Base-by-base conservation (phyloP, 768 basidiomycete species). In the Podaxis sp. region DNA sequence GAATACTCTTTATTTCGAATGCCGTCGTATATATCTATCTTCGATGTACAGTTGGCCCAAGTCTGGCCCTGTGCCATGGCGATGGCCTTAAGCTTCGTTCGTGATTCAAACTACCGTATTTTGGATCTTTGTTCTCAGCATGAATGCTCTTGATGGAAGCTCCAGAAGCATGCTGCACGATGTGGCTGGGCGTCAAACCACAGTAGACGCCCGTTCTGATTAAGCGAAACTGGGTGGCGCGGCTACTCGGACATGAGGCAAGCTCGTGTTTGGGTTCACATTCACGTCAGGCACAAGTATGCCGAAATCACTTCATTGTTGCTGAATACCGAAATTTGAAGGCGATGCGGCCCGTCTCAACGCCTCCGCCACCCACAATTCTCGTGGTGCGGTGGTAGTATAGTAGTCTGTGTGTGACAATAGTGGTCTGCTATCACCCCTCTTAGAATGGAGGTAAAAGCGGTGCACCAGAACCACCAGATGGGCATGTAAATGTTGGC, bases 71-170 rank as follows among this genome's bases (percentile, higher is more conserved):
- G 44, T 46, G 44, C 20, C 11, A 38, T 17, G 24, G 50, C 49
- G 41, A 49, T 57, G 20, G 64, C 62, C 56, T 65, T 33, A 8
- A 33, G 10, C 33, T 33, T 71, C 24, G 70, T 72, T 17, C 75
- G 73, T 62, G 76, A 71, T 65, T 78, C 80, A 38, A 81, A 63
- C 60, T 78, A 76, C 48, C 72, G 71, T 46, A 81, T 78, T 65
- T 74, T 33, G 10, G 33, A 33, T 33, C 33, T 33, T 30, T 77
- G 49, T 77, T 77, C 63, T 78, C 79, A 26, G 82, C 78, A 4
- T 77, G 76, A 55, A 67, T 70, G n/a, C 70, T 41, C 4, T 63
- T 63, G 20, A 40, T 40, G 24, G 46, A 56, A 53, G 66, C 48
- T 38, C 37, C 46, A 66, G 66, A 57, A n/a, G 22, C 46, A 22